Evolutionary conservation across 2,329 filamentous ascomycete genomes (phyloP).

Genomic region (Teratosphaeria viscida): DNA sequence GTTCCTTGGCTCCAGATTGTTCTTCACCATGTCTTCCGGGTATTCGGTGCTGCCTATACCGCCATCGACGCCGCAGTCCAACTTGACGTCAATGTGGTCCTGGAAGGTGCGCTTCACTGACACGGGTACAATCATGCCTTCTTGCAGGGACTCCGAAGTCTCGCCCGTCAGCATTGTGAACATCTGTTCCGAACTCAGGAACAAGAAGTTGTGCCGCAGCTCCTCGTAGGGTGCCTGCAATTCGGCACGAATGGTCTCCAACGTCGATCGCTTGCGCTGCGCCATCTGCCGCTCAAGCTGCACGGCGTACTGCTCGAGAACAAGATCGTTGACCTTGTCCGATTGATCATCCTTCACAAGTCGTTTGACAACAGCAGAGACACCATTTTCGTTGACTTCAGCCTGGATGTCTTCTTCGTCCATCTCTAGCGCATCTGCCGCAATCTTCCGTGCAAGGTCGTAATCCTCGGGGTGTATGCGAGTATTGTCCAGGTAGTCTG

Average conservation of each 20-base stretch:
- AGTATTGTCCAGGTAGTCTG: slow-evolving; percentile 91
- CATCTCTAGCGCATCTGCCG: slow-evolving; percentile 87
- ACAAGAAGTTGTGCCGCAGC: slow-evolving; percentile 67
- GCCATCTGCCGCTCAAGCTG: slow-evolving; percentile 89
- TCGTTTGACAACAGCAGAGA: slow-evolving; percentile 83
- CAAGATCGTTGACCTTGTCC: slow-evolving; percentile 90
- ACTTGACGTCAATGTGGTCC: slow-evolving; percentile 83
- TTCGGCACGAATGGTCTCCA: slow-evolving; percentile 93
- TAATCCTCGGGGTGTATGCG: slow-evolving; percentile 98
- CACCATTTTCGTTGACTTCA: slow-evolving; percentile 80
- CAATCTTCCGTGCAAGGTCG: slow-evolving; percentile 95
- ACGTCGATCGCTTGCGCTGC: slow-evolving; percentile 85
- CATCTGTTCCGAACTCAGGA: slow-evolving; percentile 63
- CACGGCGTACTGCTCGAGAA: slow-evolving; percentile 92
- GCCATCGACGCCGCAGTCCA: slow-evolving; percentile 91
- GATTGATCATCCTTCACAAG: slow-evolving; percentile 91
- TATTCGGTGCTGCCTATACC: slow-evolving; percentile 75
- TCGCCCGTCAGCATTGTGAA: slow-evolving; percentile 97
- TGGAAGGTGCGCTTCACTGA: slow-evolving; percentile 80
- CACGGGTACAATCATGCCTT: slow-evolving; percentile 88
- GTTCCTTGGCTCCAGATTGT: slow-evolving; percentile 41
- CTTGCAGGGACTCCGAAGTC: slow-evolving; percentile 68
- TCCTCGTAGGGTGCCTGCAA: slow-evolving; percentile 91
- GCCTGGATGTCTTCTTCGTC: slow-evolving; percentile 97
- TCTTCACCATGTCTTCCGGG: slow-evolving; percentile 54